A percentile compares a stretch with the other conserved stretches of the same genome.
Conservation (phyloP, 148 eudicot genomes). For the Beta vulgaris region DNA sequence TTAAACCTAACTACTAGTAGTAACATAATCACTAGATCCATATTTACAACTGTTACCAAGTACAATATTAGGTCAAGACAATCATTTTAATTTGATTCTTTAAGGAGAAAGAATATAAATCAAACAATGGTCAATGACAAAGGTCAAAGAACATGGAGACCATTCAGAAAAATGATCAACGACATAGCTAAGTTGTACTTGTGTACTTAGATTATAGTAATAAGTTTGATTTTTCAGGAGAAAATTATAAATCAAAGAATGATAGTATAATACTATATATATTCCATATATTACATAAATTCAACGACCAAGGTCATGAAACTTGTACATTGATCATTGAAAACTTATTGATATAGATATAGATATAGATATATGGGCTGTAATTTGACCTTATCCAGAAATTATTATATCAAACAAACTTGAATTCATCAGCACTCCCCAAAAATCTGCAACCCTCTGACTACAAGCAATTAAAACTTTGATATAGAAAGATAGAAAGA, state of each 20-base stretch:
- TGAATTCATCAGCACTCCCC: slow-evolving; percentile 22
- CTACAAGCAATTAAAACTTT: neutral
- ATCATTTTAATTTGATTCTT: too few species aligned
- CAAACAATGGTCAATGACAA: neutral
- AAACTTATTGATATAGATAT: neutral
- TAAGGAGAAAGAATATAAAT: too few species aligned
- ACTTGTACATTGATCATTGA: neutral
- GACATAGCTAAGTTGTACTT: neutral
- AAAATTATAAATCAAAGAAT: neutral
- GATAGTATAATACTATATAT: too few species aligned
- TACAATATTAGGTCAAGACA: too few species aligned
- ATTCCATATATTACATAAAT: too few species aligned
- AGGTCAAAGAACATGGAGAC: neutral
- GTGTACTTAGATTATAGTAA: neutral
- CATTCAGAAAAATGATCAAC: slow-evolving; percentile 6
- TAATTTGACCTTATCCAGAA: slow-evolving; percentile 19
- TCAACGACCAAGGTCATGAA: slow-evolving; percentile 19
- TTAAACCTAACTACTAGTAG: too few species aligned
- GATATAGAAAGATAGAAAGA: neutral
- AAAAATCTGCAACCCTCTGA: slow-evolving; percentile 24
- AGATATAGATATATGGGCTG: too few species aligned
- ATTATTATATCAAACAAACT: neutral
- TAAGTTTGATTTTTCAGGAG: neutral
- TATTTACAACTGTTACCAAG: too few species aligned
- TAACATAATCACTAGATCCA: too few species aligned